Percentiles rank a stretch among this genome's conserved stretches.
Conservation (phyloP, 2,329 filamentous ascomycete genomes). For the Pseudogymnoascus sp. region DNA sequence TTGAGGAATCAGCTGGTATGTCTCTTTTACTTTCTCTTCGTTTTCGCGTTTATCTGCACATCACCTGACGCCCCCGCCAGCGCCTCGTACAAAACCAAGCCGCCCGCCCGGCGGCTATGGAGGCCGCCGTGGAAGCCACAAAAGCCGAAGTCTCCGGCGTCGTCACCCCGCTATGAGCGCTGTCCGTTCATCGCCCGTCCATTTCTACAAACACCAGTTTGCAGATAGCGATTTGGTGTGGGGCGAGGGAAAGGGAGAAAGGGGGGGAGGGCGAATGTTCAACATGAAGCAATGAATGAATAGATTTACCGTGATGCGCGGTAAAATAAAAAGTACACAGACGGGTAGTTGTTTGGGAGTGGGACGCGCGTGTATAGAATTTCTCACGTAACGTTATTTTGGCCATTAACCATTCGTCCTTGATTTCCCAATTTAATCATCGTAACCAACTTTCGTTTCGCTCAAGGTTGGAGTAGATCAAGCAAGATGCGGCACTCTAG, state of each 20-base stretch:
- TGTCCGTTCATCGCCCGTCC: too few species aligned
- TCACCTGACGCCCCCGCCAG: neutral
- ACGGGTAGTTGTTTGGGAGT: too few species aligned
- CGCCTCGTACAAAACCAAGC: slow-evolving; percentile 1
- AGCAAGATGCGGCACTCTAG: too few species aligned
- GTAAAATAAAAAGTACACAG: neutral
- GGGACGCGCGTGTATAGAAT: too few species aligned
- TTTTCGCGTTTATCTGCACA: slow-evolving; percentile 29
- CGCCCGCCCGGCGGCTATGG: neutral
- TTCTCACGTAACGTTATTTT: too few species aligned
- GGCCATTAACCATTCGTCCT: too few species aligned
- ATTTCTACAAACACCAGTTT: neutral
- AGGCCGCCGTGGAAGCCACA: neutral
- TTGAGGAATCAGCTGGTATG: slow-evolving; percentile 66
- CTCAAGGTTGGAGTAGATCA: too few species aligned
- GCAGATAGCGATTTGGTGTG: too few species aligned
- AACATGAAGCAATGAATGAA: neutral
- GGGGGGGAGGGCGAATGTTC: neutral
- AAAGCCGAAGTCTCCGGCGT: neutral
- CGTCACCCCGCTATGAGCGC: neutral
- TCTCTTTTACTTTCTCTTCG: slow-evolving; percentile 30
- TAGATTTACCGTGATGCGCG: neutral
- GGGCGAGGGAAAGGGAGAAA: too few species aligned
- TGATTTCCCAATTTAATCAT: too few species aligned
- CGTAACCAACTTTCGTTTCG: too few species aligned